A percentile compares a stretch with the other conserved stretches of the same genome.
Conservation (phyloP, 1,284 basidiomycete genomes). For the Retiboletus flavoniger region DNA sequence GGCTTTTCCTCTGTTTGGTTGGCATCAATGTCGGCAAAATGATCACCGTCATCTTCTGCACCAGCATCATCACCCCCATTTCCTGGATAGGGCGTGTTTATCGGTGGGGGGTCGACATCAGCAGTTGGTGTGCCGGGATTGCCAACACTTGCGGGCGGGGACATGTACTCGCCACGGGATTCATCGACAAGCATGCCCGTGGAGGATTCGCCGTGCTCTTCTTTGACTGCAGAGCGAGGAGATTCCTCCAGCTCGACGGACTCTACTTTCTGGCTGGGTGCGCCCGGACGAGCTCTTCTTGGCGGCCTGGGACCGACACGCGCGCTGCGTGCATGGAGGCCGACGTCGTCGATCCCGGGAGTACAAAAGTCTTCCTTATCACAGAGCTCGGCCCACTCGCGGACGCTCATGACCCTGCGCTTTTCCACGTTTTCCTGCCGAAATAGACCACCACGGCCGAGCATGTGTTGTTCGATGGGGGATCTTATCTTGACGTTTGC, state of each 20-base stretch:
- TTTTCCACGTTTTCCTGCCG: slow-evolving; percentile 92
- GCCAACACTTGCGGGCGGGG: slow-evolving; percentile 29
- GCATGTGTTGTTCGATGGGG: slow-evolving; percentile 91
- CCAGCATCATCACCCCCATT: slow-evolving; percentile 13
- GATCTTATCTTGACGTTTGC: slow-evolving; percentile 74
- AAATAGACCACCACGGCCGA: slow-evolving; percentile 82
- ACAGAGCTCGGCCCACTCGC: slow-evolving; percentile 87
- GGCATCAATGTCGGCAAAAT: slow-evolving; percentile 8
- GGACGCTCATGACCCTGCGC: slow-evolving; percentile 75
- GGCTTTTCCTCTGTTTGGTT: slow-evolving; percentile 35
- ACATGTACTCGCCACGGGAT: slow-evolving; percentile 21
- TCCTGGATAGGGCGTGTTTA: neutral
- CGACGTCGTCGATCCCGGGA: slow-evolving; percentile 67
- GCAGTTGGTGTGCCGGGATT: slow-evolving; percentile 23
- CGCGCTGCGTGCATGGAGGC: slow-evolving; percentile 49
- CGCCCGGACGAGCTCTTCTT: slow-evolving; percentile 19
- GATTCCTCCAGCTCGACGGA: slow-evolving; percentile 28
- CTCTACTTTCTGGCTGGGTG: slow-evolving; percentile 17
- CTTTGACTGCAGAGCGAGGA: slow-evolving; percentile 18
- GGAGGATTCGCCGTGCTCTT: slow-evolving; percentile 36
- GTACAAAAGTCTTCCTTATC: slow-evolving; percentile 64
- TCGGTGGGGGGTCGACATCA: slow-evolving; percentile 8
- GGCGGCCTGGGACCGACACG: slow-evolving; percentile 32
- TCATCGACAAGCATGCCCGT: slow-evolving; percentile 4
- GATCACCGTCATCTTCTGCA: slow-evolving; percentile 17